Conservation (phyloP, 495 filamentous ascomycete species). For the Aspergillus bridgeri region DNA sequence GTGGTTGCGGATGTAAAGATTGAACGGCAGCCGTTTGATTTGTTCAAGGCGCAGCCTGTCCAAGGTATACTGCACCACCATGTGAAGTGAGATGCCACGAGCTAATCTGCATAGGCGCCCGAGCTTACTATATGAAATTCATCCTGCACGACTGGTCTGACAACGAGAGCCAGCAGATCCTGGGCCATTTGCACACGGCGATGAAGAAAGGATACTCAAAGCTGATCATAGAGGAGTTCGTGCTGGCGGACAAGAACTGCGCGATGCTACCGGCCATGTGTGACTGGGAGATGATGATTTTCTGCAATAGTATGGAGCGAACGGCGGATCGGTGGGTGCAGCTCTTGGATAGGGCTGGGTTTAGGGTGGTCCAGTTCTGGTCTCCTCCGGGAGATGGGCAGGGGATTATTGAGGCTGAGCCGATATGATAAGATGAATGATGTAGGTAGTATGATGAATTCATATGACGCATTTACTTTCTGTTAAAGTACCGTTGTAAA, state of each 20-base stretch:
- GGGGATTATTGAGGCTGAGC: slow-evolving; percentile 26
- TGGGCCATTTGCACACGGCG: slow-evolving; percentile 33
- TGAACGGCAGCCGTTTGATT: slow-evolving; percentile 26
- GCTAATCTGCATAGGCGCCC: slow-evolving; percentile 31
- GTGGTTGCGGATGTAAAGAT: slow-evolving; percentile 18
- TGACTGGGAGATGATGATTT: slow-evolving; percentile 27
- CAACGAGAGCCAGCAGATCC: slow-evolving; percentile 29
- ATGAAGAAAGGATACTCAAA: slow-evolving; percentile 41
- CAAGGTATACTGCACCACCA: slow-evolving; percentile 41
- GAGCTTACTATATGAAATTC: slow-evolving; percentile 47
- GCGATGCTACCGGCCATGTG: slow-evolving; percentile 10
- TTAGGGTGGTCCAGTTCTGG: slow-evolving; percentile 28
- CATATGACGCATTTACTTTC: too few species aligned
- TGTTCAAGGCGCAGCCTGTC: slow-evolving; percentile 38
- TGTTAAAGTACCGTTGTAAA: too few species aligned
- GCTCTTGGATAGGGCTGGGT: slow-evolving; percentile 20
- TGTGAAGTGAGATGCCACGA: too few species aligned
- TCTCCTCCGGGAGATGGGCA: slow-evolving; percentile 19
- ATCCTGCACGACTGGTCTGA: slow-evolving; percentile 54
- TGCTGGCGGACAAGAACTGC: slow-evolving; percentile 20
- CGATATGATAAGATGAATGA: background rate
- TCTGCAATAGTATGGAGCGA: slow-evolving; percentile 23
- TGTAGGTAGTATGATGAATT: too few species aligned
- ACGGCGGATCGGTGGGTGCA: slow-evolving; percentile 18
- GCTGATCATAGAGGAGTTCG: slow-evolving; percentile 29